Base-by-base conservation (phyloP, 371 early-diverging fungal species). In the Caulochytrium protostelioides region DNA sequence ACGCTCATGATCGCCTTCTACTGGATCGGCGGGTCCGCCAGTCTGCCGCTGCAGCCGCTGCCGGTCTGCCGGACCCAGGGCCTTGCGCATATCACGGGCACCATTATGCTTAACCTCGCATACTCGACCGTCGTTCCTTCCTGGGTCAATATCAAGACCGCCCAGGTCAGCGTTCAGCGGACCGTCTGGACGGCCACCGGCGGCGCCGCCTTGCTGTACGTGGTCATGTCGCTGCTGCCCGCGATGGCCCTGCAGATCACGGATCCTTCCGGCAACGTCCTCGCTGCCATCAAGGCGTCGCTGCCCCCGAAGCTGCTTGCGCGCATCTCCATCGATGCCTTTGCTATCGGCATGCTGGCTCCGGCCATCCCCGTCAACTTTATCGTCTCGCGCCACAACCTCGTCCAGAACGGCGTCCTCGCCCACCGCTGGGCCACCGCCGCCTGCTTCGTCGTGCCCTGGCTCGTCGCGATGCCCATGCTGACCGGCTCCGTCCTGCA, bases 361-460 rank as follows among this genome's bases (percentile, higher is more conserved):
- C 70, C 79, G 4, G 67, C 72, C 7, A 76, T 83, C 28, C 81
- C 83, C 2, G 74, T 77, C 20, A 70, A 65, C 38, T 67, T 72
- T 16, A 72, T 79, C 34, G 72, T 83, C 15, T 65, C 75, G 9
- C 49, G 72, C 13, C 55, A 59, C 22, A 83, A 83, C 42, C 47
- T 83, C 14, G 41, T 74, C 2, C 70, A 71, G 52, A 62, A 66
- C 39, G 42, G 43, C 35, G 34, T 59, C 31, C 57, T 47, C 7
- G 31, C 39, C 12, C 29, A 37, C 7, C 27, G 52, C 41, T 30
- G 18, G 39, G 73, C 66, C 21, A 46, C 57, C 7, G 39, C 70
- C n/a, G 55, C 67, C 46, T 60, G 74, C 7, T 69, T 62, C 32
- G 46, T 74, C 14, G 30, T 74, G 2, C 82, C 82, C 2, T 79